Base-by-base conservation (phyloP, 1,284 basidiomycete genomes). In the Cutaneotrichosporon arboriforme region DNA sequence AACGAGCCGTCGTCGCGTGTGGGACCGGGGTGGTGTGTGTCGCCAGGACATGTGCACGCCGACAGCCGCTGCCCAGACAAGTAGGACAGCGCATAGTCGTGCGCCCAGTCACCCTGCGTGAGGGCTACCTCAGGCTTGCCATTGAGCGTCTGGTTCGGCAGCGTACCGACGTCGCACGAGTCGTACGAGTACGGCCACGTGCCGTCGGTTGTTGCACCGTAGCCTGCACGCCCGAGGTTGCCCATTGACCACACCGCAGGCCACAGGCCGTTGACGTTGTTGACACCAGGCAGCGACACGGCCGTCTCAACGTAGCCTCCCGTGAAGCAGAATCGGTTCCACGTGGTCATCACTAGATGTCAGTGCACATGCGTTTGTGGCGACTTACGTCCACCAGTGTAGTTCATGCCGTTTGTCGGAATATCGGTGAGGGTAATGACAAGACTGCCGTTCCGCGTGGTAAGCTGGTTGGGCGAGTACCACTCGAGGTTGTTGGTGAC, bases 241-340 rank as follows among this genome's bases (percentile, higher is more conserved):
- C 77, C 77, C 65, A 78, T 69, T 1, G 73, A 70, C 77, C 77
- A 78, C 4, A 75, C 66, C 10, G 84, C 60, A 65, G 81, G 67
- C 87, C 87, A 74, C 35, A 83, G 79, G 12, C 91, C 91, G n/a
- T 85, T 81, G 4, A 83, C 79, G 41, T 76, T 66, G 4, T 80
- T 78, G 17, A 76, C 76, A 2, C 91, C 91, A n/a, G 91, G 91
- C 59, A 96, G 76, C 64, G 85, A 88, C 18, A 93, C 72, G 14
- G 81, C 64, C 14, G 63, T 64, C 70, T 93, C 90, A 52, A 97
- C 79, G 68, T 91, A 91, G 1, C 91, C 69, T 10, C 70, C 93
- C 3, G 86, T 94, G 74, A 94, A 97, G 76, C 93, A 96, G 57
- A 97, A 76, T 71, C 91, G 88, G 75, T 93, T 94, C 91, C 91